Base-by-base conservation (phyloP, 176 grass and related monocot species). In the Carex pumila region DNA sequence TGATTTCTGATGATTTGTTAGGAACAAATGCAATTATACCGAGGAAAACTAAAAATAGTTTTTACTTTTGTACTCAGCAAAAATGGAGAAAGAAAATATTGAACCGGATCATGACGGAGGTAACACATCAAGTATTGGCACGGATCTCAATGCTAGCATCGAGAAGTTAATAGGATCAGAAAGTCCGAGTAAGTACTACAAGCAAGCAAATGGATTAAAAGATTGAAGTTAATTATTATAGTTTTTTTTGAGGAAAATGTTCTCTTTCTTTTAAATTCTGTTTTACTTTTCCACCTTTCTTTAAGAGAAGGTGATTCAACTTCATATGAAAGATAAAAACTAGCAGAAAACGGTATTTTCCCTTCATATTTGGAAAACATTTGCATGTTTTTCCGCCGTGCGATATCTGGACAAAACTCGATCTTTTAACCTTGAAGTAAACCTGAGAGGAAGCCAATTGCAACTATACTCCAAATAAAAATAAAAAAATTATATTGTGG, bases 21-120 rank as follows among this genome's bases (percentile, higher is more conserved):
- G 21, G 34, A 31, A 53, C 47, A 49, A 52, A 65, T 25, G 3
- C 10, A 29, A 10, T 31, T 29, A 3, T 82, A 25, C 13, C 34
- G 45, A 21, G 50, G 12, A 81, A 12, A 18, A 62, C 80, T 67
- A 3, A 83, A 0, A 67, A 62, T 41, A 7, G n/a, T 6, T 82
- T 32, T 22, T 43, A 12, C 66, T 82, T 86, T 49, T 43, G 52
- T 65, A 57, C 1, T 60, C 55, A 90, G 88, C 41, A 64, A 21
- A 19, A n/a, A 79, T 69, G 78, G 36, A 79, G 3, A 74, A 81
- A 77, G 82, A 79, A 49, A 87, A 53, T 30, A 53, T 79, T 10
- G 65, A 58, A 49, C 68, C 61, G 25, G 59, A 74, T 25, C 77
- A 80, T 10, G 58, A 79, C 3, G 81, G 88, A 83, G 4, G 1